Conservation (phyloP, 305 asterid species). For the Fraxinus sp. region DNA sequence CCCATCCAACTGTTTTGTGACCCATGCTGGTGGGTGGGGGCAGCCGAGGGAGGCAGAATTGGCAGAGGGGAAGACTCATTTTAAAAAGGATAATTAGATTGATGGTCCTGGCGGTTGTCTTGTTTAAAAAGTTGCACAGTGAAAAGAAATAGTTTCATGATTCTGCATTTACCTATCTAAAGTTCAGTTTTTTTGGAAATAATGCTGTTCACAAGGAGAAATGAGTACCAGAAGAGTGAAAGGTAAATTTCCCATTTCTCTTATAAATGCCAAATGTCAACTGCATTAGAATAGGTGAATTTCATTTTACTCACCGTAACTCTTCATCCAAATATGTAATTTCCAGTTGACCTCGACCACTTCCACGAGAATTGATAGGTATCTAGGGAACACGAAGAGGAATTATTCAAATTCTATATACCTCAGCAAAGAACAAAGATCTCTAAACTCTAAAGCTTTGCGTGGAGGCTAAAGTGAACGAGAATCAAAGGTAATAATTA, state of each 20-base stretch:
- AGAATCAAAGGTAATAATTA: neutral
- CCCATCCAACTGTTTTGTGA: neutral
- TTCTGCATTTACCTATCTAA: neutral
- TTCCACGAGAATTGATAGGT: conserved; percentile 54
- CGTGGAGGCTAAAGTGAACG: neutral
- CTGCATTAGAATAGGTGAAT: neutral
- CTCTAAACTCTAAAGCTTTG: neutral
- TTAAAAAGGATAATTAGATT: neutral
- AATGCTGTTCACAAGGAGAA: neutral
- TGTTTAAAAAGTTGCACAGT: neutral
- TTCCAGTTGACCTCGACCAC: conserved; percentile 72
- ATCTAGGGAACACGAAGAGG: conserved; percentile 34
- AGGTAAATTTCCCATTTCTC: neutral
- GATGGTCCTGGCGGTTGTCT: neutral
- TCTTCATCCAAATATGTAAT: conserved; percentile 62
- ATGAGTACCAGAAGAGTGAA: neutral
- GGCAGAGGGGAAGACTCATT: neutral
- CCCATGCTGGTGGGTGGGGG: neutral
- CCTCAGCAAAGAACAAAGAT: neutral
- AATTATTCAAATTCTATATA: neutral
- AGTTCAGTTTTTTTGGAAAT: neutral
- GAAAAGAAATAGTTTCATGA: neutral
- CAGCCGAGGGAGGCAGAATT: neutral
- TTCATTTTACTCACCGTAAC: conserved; percentile 38
- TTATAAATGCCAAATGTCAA: neutral